Percentiles rank a stretch among this genome's conserved stretches.
Evolutionary conservation across 169 alveolate species (phyloP).

Genomic region (Cryptosporidium baileyi): DNA sequence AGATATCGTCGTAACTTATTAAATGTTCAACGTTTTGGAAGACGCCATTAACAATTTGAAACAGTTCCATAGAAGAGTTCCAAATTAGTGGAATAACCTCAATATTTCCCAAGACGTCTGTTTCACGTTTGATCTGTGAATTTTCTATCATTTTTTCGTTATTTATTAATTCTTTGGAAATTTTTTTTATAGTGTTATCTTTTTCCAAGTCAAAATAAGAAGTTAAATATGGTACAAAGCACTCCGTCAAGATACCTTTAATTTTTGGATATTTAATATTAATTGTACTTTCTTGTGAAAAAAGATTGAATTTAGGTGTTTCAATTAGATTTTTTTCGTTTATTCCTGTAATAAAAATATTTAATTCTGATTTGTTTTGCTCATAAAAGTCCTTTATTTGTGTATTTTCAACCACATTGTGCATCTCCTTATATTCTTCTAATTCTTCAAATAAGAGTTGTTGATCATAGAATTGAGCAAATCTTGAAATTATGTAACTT

Average conservation of each 20-base stretch:
- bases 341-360: neutral
- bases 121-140: constrained; percentile 20
- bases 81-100: constrained; percentile 49
- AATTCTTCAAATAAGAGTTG: constrained; percentile 6
- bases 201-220: constrained; percentile 13
- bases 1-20: constrained; percentile 33
- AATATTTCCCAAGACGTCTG: neutral
- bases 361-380: neutral
- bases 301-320: too few species aligned
- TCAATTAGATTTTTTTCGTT: too few species aligned
- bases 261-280: neutral
- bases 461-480: constrained; percentile 36
- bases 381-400: neutral
- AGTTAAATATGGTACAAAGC: constrained; percentile 34
- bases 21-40: constrained; percentile 25
- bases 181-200: neutral
- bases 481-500: constrained; percentile 7
- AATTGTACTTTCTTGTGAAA: neutral
- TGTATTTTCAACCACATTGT: neutral
- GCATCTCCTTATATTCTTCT: neutral
- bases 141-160: constrained; percentile 25
- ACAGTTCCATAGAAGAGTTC: constrained; percentile 25
- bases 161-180: neutral
- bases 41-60: neutral
- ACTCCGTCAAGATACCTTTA: constrained; percentile 9